phyloP scores from a whole-genome alignment of 2,329 filamentous ascomycete genomes.

The Penicillium aurantiogriseum region DNA sequence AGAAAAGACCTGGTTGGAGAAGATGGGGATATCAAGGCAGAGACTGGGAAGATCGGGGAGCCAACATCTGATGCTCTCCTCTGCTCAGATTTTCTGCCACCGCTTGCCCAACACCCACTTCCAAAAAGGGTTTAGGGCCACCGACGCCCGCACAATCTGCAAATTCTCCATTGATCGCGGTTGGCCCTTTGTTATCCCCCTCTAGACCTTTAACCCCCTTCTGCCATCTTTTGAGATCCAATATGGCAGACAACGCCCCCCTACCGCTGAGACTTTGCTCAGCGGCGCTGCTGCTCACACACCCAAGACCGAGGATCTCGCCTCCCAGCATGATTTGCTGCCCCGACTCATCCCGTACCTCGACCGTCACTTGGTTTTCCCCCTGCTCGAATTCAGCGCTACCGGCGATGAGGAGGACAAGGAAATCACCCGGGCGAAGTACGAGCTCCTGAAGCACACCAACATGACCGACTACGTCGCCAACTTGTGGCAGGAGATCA shows the following conservation, averaged over 20 bases:
- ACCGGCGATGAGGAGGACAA: constrained; percentile 76
- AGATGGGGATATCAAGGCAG: neutral
- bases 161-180: constrained; percentile 28
- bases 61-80: constrained; percentile 14
- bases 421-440: constrained; percentile 82
- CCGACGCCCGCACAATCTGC: constrained; percentile 28
- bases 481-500: constrained; percentile 83
- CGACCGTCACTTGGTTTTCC: constrained; percentile 94
- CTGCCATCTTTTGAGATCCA: constrained; percentile 29
- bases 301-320: constrained; percentile 53
- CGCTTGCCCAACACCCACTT: constrained; percentile 14
- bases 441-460: constrained; percentile 90
- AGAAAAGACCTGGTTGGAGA: constrained; percentile 9
- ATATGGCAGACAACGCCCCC: constrained; percentile 53
- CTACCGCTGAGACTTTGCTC: constrained; percentile 50
- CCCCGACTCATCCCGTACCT: constrained; percentile 88
- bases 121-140: constrained; percentile 32
- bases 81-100: constrained; percentile 30
- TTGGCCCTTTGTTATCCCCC: constrained; percentile 22
- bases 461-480: constrained; percentile 99
- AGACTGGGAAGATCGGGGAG: constrained; percentile 5
- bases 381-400: constrained; percentile 86
- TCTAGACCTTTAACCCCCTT: constrained; percentile 15
- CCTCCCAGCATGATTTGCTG: constrained; percentile 74
- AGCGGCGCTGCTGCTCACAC: constrained; percentile 50